Conservation (phyloP, 2,329 filamentous ascomycete species). For the Trichoderma gracile region DNA sequence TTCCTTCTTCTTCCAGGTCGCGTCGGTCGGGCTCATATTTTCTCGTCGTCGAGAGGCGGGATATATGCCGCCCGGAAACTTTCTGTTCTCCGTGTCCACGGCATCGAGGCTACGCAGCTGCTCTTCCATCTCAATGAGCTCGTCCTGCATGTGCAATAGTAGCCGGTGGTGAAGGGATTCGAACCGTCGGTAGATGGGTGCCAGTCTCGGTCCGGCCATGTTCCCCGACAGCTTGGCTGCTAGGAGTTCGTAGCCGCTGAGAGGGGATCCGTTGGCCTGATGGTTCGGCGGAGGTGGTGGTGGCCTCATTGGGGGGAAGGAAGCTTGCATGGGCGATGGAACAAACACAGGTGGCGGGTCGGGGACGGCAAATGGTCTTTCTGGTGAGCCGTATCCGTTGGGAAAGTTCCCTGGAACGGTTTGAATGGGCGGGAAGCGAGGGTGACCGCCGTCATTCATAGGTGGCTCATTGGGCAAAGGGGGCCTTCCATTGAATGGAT, state of each 20-base stretch:
- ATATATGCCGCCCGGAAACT: slow-evolving; percentile 45
- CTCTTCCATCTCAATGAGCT: slow-evolving; percentile 78
- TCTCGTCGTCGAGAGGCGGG: slow-evolving; percentile 64
- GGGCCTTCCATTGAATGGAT: slow-evolving; percentile 5
- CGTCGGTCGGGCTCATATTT: slow-evolving; percentile 53
- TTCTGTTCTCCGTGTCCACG: slow-evolving; percentile 52
- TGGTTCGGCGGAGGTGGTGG: slow-evolving; percentile 7
- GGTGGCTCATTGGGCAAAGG: background rate
- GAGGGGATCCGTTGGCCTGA: slow-evolving; percentile 40
- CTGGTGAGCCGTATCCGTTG: slow-evolving; percentile 22
- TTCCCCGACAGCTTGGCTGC: slow-evolving; percentile 51
- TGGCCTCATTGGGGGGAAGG: slow-evolving; percentile 7
- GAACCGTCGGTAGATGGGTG: slow-evolving; percentile 80
- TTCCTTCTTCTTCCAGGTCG: slow-evolving; percentile 62
- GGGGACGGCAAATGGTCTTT: background rate
- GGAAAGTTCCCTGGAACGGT: background rate
- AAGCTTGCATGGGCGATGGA: slow-evolving; percentile 12
- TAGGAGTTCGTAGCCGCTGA: slow-evolving; percentile 64
- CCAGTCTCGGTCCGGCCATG: slow-evolving; percentile 36
- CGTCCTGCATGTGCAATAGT: slow-evolving; percentile 80
- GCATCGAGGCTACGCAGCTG: slow-evolving; percentile 70
- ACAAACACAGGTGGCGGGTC: slow-evolving; percentile 8
- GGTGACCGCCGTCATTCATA: background rate
- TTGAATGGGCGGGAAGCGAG: slow-evolving; percentile 8
- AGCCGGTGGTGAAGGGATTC: slow-evolving; percentile 79